Conservation (phyloP, 2,329 filamentous ascomycete species). For the Nothophoma quercina region DNA sequence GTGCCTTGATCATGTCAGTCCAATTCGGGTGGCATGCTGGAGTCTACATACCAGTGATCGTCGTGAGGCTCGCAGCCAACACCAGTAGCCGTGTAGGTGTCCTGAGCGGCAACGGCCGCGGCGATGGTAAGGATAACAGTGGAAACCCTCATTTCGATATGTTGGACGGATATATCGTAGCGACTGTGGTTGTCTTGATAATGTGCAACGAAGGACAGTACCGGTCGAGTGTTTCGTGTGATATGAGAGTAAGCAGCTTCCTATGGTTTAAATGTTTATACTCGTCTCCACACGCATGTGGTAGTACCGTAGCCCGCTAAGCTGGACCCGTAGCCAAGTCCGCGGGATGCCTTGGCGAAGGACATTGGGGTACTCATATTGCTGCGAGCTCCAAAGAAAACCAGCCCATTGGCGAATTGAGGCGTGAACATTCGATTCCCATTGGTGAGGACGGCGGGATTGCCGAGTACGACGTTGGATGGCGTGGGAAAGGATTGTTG, state of each 20-base stretch:
- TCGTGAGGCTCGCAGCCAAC: slow-evolving; percentile 19
- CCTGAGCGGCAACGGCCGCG: slow-evolving; percentile 27
- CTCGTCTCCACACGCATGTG: slow-evolving; percentile 1
- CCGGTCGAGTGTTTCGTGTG: slow-evolving; percentile 6
- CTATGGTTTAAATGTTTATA: slow-evolving; percentile 22
- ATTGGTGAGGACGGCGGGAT: neutral
- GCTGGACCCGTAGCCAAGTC: slow-evolving; percentile 33
- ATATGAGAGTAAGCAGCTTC: slow-evolving; percentile 3
- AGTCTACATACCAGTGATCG: slow-evolving; percentile 19
- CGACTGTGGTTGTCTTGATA: neutral
- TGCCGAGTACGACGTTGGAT: neutral
- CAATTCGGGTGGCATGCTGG: too few species aligned
- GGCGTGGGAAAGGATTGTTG: neutral
- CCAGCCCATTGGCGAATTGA: slow-evolving; percentile 5
- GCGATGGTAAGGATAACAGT: slow-evolving; percentile 22
- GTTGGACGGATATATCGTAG: neutral
- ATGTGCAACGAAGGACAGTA: slow-evolving; percentile 1
- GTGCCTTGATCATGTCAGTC: slow-evolving; percentile 14
- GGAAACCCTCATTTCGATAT: slow-evolving; percentile 29
- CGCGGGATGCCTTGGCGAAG: slow-evolving; percentile 31
- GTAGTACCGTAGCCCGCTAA: slow-evolving; percentile 5
- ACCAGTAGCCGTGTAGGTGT: slow-evolving; percentile 23
- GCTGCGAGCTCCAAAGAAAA: slow-evolving; percentile 16
- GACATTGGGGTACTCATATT: slow-evolving; percentile 38
- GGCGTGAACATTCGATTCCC: neutral